Evolutionary conservation across 495 filamentous ascomycete genomes (phyloP), one percentile per base, ranked within the genome.

Genomic region (Lichenothelia convexa): DNA sequence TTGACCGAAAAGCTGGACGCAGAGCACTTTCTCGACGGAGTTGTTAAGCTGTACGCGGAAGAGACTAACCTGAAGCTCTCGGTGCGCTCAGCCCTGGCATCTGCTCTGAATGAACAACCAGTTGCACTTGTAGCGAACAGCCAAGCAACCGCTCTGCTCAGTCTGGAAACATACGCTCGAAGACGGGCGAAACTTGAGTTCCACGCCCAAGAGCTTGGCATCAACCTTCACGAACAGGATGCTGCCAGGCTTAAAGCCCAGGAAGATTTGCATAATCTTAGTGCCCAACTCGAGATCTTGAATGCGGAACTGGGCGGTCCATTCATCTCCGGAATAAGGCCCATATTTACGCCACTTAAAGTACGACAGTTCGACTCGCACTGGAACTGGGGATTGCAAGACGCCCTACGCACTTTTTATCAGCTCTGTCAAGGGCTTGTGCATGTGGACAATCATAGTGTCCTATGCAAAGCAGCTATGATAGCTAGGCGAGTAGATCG

Each of bases 401-500:
- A 99, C 58, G 89, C 86, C 23, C 67, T 95, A 24, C 82, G 72
- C 63, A 99, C 95, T 91, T 99, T 85, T 63, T 99, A 84, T 58
- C 89, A 99, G 51, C 92, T 99, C 47, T 93, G 95, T 49, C 95
- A 95, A 45, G 89, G 89, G 30, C 72, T 89, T 32, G 70, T 99
- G 17, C 73, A 81, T 61, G 81, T 76, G 17, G 80, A 95, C 9
- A 91, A 99, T 47, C 80, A 91, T 35, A 91, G 95, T 57, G 95
- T 94, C 52, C 87, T 99, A 47, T 92, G 86, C 56, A 84, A 80
- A 48, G 95, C 91, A 58, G 95, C 95, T 51, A 78, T 79, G 39
- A 85, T 99, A 60, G 95, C 95, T 91, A 99, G 93, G 63, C 80
- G 89, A 20, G 92, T 91, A 18, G 95, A 93, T 49, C 91, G 91